Base-by-base conservation (phyloP, 148 eudicot genomes). In the Drosera capensis region DNA sequence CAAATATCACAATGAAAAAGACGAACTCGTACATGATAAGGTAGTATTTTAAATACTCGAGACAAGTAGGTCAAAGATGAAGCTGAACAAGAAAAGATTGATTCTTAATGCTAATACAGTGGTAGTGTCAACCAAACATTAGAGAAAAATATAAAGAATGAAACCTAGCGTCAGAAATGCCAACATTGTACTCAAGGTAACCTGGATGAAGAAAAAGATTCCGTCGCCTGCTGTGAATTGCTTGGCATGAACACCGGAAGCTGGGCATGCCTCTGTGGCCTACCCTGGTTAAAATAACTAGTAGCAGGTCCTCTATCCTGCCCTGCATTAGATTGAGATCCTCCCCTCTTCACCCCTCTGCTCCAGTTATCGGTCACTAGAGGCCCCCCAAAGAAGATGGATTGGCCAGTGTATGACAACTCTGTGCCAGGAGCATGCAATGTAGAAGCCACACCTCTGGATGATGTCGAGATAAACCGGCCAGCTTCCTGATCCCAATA, bases 231-330 rank as follows among this genome's bases (percentile, higher is more conserved):
- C 38, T 62, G 79, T 28, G 86, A 69, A 59, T 82, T 86, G 51
- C 86, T 72, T 16, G 96, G 96, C 37, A 74, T 73, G 58, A 82
- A 87, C 44, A 87, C 94, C 2, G 96, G 96, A 43, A 87, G 80
- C 77, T 87, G 94, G 13, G 68, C 76, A 17, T 92, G 83, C 46
- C 92, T 73, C 64, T 77, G 95, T 41, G 86, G 37, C 57, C 86
- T 60, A 3, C 86, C 80, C 64, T 77, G 87, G 65, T 68, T 83
- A 40, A 63, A 68, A 46, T 66, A 66, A 54, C 80, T 71, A 19
- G 66, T 39, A 3, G 56, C 38, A 0, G 60, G 45, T 28, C 62
- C 68, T 44, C 68, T 52, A 30, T 52, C 61, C 1, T 49, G n/a
- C 14, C 38, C 34, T 30, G 54, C 52, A 7, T 31, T 45, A 24